Conservation (phyloP, 176 grass and related monocot genomes). For the Cenchrus purpureus region DNA sequence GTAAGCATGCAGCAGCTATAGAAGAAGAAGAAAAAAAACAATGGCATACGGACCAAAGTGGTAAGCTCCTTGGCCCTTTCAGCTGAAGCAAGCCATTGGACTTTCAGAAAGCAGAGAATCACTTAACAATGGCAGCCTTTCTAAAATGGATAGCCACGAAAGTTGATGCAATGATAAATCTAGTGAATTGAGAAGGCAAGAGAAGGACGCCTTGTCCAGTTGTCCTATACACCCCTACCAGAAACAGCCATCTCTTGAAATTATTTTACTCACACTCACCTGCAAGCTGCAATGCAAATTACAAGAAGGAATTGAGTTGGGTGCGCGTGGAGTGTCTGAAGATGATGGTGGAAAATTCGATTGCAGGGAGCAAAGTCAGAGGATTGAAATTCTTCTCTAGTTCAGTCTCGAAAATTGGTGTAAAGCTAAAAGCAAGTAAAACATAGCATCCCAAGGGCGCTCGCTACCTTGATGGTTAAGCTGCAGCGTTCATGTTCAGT, state of each 20-base stretch:
- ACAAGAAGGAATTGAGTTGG: background rate
- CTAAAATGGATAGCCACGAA: background rate
- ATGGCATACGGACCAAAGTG: background rate
- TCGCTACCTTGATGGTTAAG: conserved; percentile 13
- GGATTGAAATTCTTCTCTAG: background rate
- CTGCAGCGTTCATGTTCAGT: conserved; percentile 2
- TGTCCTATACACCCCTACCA: background rate
- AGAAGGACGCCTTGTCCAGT: background rate
- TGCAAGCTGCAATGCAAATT: background rate
- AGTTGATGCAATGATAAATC: conserved; percentile 7
- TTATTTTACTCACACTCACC: background rate
- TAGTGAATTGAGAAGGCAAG: conserved; percentile 1
- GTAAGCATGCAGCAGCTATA: background rate
- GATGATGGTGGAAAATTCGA: background rate
- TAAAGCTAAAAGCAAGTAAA: background rate
- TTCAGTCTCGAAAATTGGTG: background rate
- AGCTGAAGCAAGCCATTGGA: conserved; percentile 30
- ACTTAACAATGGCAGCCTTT: conserved; percentile 14
- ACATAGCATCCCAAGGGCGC: background rate
- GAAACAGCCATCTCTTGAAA: background rate
- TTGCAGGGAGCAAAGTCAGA: background rate
- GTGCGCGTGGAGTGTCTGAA: background rate
- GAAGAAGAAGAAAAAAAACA: background rate
- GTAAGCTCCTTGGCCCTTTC: conserved; percentile 9
- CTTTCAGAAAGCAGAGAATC: conserved; percentile 8